Evolutionary conservation across 2,329 filamentous ascomycete species (phyloP), one percentile per base, ranked within the genome.

Genomic region (Atkinsonella texensis): DNA sequence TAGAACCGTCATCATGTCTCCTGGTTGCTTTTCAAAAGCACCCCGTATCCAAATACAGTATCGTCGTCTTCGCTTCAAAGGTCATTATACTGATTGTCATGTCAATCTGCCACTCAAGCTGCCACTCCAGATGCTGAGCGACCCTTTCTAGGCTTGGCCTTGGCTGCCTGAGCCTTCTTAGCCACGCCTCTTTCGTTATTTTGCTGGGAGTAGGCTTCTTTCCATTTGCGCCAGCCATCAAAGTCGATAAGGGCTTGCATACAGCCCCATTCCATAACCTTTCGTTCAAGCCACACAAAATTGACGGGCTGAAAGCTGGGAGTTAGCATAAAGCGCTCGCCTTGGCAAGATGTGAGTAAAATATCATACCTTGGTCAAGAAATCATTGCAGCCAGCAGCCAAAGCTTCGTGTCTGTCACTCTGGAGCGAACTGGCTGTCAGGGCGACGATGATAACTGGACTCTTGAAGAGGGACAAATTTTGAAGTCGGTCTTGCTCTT

Each of bases 171-270:
- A 8, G 62, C 59, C 57, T 73, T 74, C 57, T 71, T 73, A 17
- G 59, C 62, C 3, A 69, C 65, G 31, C 73, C 73, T 18, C 68
- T 64, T 50, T 70, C 68, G 23, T 73, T 70, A 4, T 65, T 65
- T 54, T 73, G 71, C 52, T 74, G 71, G 9, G 73, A 74, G 63
- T 87, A 91, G 18, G 50, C 53, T 62, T 93, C 87, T 67, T 95
- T 95, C 93, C 93, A 98, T 68, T 89, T 89, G 51, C 90, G 81
- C 93, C 93, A 98, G 55, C 93, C 93, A 65, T 97, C 91, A 65
- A 93, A 97, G 71, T 98, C 93, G 62, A 98, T 97, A 23, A 98
- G 77, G 10, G 93, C 93, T 72, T 97, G 93, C 93, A 98, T 98
- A 73, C 93, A 97, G 52, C 93, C 93, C 93, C 93, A 98, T 74